Evolutionary conservation across 2,329 filamentous ascomycete genomes (phyloP), one percentile per base, ranked within the genome.

Genomic region (Colletotrichum sp.): DNA sequence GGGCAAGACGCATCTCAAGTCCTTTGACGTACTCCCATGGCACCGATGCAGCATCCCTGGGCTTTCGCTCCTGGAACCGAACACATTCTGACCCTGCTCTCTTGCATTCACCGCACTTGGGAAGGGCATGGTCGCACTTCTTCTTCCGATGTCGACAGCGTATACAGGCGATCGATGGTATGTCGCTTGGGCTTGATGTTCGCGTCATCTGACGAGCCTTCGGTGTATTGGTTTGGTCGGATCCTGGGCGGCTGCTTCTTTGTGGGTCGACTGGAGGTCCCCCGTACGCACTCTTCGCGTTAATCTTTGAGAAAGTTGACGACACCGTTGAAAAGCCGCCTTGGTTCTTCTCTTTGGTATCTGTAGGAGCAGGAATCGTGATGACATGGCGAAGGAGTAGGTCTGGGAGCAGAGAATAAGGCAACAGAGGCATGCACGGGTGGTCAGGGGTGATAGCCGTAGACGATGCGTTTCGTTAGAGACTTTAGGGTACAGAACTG

Each of bases 11-110:
- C n/a, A 39, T 21, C 59, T 71, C 69, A 32, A 71, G 59, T 28
- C 44, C 69, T 49, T 66, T 71, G 60, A 71, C 59, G 49, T 71
- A 71, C 28, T 64, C 69, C 69, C 69, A 71, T 21, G 69, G 69
- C n/a, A 71, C 60, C 21, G 59, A 64, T 6, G 60, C 39, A 24
- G 60, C 69, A 36, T 71, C 60, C 28, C 60, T 65, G 3, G 28
- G 44, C 30, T 71, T 71, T 8, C 60, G 60, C n/a, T 71, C 60
- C 28, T 66, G 69, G 32, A 66, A 71, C 6, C 69, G 69, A 10
- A 71, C 60, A 21, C 60, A 71, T 12, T 71, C 69, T 8, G 60
- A 64, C 10, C 69, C 69, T 30, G 59, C 44, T 26, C 62, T 64
- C 62, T 34, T 55, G 62, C 69, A 66, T 44, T 71, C 69, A 13